Conservation (phyloP, 2,329 filamentous ascomycete genomes). For the Coniochaeta pulveracea region DNA sequence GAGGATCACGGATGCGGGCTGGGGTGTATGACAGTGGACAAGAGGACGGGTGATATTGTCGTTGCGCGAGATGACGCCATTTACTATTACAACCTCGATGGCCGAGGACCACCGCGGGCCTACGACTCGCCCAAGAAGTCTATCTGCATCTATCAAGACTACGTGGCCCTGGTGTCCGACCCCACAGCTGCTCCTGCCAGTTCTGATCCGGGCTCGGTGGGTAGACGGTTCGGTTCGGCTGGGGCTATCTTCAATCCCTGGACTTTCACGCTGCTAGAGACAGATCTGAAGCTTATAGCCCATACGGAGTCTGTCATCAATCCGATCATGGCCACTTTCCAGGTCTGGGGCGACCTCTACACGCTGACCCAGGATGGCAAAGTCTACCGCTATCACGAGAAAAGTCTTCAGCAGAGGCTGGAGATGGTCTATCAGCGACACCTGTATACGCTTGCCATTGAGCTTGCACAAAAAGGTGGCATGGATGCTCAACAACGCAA, state of each 20-base stretch:
- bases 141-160: constrained; percentile 70
- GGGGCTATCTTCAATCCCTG: constrained; percentile 72
- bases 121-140: constrained; percentile 86
- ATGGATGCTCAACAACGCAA: constrained; percentile 76
- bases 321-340: constrained; percentile 68
- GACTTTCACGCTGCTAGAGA: constrained; percentile 84
- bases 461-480: constrained; percentile 80
- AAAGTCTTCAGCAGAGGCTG: constrained; percentile 77
- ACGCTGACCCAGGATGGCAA: constrained; percentile 89
- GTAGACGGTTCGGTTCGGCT: constrained; percentile 60
- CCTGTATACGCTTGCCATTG: constrained; percentile 83
- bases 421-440: constrained; percentile 92
- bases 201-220: constrained; percentile 46
- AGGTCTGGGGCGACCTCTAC: constrained; percentile 85
- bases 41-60: constrained; percentile 69
- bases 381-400: constrained; percentile 80
- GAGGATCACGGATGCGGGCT: constrained; percentile 85
- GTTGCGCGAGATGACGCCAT: constrained; percentile 93
- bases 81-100: constrained; percentile 81
- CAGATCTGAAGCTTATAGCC: constrained; percentile 78
- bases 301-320: constrained; percentile 79
- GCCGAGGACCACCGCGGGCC: constrained; percentile 76
- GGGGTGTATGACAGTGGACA: constrained; percentile 90
- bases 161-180: constrained; percentile 77
- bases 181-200: constrained; percentile 43